These are phyloP conservation scores for Lichtheimia corymbifera DNA, from an alignment of 371 early-diverging fungal genomes.

Conservation along the genomic window DNA sequence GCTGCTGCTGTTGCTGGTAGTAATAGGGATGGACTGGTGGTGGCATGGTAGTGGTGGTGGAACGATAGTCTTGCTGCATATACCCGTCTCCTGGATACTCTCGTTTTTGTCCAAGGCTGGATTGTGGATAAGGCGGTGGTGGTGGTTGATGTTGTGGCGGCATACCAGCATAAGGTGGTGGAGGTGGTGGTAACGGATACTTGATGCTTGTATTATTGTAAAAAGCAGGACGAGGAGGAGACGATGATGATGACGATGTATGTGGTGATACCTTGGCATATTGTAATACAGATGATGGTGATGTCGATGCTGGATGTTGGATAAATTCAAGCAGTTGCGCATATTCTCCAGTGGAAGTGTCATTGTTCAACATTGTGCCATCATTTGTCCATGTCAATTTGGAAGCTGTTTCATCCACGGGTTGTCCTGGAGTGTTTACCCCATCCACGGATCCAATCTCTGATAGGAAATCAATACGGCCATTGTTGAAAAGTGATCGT, in stretches of 20 bases:
- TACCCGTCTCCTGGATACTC: too few relatives aligned
- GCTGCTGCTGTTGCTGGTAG: slow-evolving; percentile 10
- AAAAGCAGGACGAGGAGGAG: background rate
- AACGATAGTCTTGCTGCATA: too few relatives aligned
- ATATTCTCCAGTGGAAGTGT: slow-evolving; percentile 8
- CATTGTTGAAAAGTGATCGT: background rate
- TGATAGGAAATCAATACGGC: slow-evolving; percentile 2
- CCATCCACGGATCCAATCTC: slow-evolving; percentile 1
- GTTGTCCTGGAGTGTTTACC: background rate
- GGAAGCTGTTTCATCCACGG: background rate
- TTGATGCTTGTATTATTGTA: background rate
- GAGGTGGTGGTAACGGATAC: background rate
- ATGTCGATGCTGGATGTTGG: slow-evolving; percentile 13
- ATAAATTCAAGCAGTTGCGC: slow-evolving; percentile 14
- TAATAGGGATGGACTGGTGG: slow-evolving; percentile 14
- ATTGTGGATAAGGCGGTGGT: slow-evolving; percentile 2
- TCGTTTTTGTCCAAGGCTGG: slow-evolving; percentile 6
- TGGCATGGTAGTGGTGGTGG: too few relatives aligned
- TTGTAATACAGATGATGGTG: slow-evolving; percentile 1
- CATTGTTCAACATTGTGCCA: slow-evolving; percentile 8
- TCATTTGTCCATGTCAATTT: slow-evolving; percentile 28
- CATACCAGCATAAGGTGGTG: background rate
- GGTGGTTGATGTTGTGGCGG: slow-evolving; percentile 22
- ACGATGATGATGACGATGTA: background rate
- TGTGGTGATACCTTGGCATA: slow-evolving; percentile 15